phyloP scores from a whole-genome alignment of 1,139 yeast species.

The Blastobotrys proliferans region DNA sequence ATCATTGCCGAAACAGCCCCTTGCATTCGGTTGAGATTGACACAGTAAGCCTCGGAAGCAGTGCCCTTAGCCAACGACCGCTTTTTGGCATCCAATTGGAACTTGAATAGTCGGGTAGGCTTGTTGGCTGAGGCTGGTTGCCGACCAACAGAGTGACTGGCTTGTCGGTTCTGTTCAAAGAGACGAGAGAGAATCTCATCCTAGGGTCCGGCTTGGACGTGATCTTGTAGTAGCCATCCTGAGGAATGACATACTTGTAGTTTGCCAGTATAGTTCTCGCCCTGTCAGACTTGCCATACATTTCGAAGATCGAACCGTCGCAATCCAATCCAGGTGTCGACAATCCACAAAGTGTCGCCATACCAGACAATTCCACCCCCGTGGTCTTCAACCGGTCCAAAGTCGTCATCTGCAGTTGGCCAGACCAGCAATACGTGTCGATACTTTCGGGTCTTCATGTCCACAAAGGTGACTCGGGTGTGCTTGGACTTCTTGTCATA shows the following conservation, averaged over 20 bases:
- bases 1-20: conserved; percentile 12
- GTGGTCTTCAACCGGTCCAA: conserved; percentile 11
- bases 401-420: conserved; percentile 14
- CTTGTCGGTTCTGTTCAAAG: conserved; percentile 10
- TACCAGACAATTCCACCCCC: conserved; percentile 16
- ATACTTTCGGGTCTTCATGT: conserved; percentile 9
- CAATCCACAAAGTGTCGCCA: conserved; percentile 15
- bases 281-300: conserved; percentile 11
- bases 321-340: conserved; percentile 12
- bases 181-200: conserved; percentile 6
- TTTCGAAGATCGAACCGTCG: conserved; percentile 13
- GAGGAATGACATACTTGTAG: conserved; percentile 15
- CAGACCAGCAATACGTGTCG: conserved; percentile 13
- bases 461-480: conserved; percentile 13
- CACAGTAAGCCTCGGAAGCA: conserved; percentile 9
- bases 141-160: conserved; percentile 14
- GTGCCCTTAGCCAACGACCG: conserved; percentile 2
- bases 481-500: conserved; percentile 5
- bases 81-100: conserved; percentile 4
- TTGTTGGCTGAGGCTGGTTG: conserved; percentile 4
- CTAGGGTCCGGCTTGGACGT: not conserved
- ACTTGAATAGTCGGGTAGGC: conserved; percentile 10
- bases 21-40: conserved; percentile 13
- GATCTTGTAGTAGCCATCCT: conserved; percentile 12
- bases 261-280: conserved; percentile 13